phyloP scores from a whole-genome alignment of 345 rosid genomes.

The Noccaea caerulescens region DNA sequence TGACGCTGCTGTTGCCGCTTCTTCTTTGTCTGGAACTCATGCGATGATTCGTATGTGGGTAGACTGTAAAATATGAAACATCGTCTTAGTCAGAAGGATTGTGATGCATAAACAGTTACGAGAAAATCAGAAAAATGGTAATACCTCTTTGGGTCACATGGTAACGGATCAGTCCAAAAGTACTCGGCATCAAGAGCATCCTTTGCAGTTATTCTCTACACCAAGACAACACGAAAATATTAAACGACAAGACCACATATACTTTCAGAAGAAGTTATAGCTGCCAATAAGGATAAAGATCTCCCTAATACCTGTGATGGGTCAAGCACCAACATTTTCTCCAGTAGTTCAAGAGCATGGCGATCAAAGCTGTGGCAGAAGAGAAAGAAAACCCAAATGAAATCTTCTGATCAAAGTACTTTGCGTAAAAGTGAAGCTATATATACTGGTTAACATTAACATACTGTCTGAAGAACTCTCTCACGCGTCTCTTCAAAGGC shows the following conservation, averaged over 20 bases:
- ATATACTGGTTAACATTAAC: conserved; percentile 35
- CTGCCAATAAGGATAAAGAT: conserved; percentile 7
- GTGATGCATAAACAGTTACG: conserved; percentile 3
- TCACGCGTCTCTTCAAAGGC: conserved; percentile 67
- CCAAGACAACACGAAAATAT: background rate
- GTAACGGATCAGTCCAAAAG: conserved; percentile 95
- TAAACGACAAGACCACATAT: conserved; percentile 4
- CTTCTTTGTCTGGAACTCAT: conserved; percentile 96
- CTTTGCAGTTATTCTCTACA: conserved; percentile 87
- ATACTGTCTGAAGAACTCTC: conserved; percentile 83
- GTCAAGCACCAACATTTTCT: conserved; percentile 89
- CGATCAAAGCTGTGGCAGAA: conserved; percentile 67
- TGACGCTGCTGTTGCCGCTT: conserved; percentile 95
- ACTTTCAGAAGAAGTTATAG: conserved; percentile 7
- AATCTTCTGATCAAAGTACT: conserved; percentile 18
- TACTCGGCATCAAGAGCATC: conserved; percentile 98
- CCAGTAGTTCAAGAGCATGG: conserved; percentile 90
- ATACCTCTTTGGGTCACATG: conserved; percentile 95
- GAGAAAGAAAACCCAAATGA: conserved; percentile 18
- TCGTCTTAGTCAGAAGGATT: conserved; percentile 41
- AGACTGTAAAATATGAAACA: conserved; percentile 51
- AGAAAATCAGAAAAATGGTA: background rate
- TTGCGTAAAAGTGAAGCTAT: background rate
- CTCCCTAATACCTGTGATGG: conserved; percentile 71
- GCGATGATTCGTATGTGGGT: conserved; percentile 94